Percentiles rank a stretch among this genome's conserved stretches.
Evolutionary conservation across 352 stramenopile genomes (phyloP).

Genomic region (Phytophthora pluvialis): DNA sequence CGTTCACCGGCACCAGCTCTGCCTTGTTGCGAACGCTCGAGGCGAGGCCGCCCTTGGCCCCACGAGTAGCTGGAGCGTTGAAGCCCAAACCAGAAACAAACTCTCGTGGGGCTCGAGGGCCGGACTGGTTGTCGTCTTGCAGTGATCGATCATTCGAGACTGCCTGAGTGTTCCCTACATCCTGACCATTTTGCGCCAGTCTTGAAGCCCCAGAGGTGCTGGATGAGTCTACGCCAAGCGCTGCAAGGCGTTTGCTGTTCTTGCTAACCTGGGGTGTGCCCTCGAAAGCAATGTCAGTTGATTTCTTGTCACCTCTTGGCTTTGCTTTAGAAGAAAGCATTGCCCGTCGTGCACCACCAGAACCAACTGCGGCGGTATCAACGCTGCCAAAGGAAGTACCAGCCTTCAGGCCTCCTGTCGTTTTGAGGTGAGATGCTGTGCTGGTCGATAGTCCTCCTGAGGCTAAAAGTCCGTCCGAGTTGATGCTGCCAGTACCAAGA

Average conservation of each 20-base stretch:
- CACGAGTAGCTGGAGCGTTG: not conserved
- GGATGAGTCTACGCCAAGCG: slow-evolving; percentile 5
- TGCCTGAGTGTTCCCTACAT: not conserved
- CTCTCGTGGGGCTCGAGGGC: not conserved
- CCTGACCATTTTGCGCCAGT: not conserved
- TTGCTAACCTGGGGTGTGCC: not conserved
- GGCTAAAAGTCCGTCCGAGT: slow-evolving; percentile 8
- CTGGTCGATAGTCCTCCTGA: slow-evolving; percentile 11
- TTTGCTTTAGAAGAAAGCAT: slow-evolving; percentile 18
- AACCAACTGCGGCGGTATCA: slow-evolving; percentile 3
- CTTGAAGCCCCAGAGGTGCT: not conserved
- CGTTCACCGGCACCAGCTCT: slow-evolving; percentile 4
- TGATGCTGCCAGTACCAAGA: slow-evolving; percentile 2
- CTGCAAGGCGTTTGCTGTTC: slow-evolving; percentile 14
- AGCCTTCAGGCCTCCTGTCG: slow-evolving; percentile 1
- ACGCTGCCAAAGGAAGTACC: slow-evolving; percentile 9
- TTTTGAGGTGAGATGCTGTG: slow-evolving; percentile 12
- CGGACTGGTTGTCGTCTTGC: not conserved
- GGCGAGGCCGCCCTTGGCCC: not conserved
- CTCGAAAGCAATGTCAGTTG: slow-evolving; percentile 18
- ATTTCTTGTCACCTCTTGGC: slow-evolving; percentile 13
- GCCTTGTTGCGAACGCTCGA: not conserved
- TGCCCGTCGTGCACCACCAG: slow-evolving; percentile 6
- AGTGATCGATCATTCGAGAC: not conserved
- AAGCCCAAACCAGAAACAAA: slow-evolving; percentile 29